Conservation (phyloP, 2,329 filamentous ascomycete species). For the Pseudogymnoascus destructans region DNA sequence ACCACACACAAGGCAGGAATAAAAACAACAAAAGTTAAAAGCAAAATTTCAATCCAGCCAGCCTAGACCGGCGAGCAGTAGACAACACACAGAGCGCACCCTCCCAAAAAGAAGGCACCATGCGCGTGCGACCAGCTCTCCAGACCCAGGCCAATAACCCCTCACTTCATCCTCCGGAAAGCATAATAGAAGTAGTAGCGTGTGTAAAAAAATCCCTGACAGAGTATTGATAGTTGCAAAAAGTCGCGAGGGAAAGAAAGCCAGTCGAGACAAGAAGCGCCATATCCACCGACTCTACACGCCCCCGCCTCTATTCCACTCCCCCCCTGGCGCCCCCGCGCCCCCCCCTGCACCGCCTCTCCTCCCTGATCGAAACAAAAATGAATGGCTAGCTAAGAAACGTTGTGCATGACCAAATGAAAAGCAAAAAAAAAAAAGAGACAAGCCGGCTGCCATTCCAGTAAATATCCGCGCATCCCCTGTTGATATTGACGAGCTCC, state of each 20-base stretch:
- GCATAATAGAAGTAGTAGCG: background rate
- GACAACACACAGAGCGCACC: background rate
- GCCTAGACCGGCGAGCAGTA: background rate
- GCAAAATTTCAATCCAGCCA: background rate
- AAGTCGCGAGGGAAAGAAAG: background rate
- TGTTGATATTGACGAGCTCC: background rate
- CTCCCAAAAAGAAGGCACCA: background rate
- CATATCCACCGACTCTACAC: background rate
- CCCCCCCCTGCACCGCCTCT: background rate
- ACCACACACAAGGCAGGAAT: background rate
- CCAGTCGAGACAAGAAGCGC: background rate
- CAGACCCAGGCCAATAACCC: background rate
- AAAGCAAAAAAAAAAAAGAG: background rate
- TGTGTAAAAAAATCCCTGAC: background rate
- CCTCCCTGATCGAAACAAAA: background rate
- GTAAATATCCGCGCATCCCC: background rate
- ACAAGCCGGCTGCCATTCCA: background rate
- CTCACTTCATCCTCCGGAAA: background rate
- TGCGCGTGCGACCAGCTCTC: background rate
- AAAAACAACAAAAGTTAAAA: background rate
- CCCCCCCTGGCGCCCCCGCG: background rate
- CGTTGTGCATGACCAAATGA: background rate
- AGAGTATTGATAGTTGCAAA: background rate
- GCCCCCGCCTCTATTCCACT: background rate
- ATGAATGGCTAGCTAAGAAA: conserved; percentile 1